These are phyloP conservation scores for Alternaria sp. DNA, from an alignment of 2,329 filamentous ascomycete species.

Conservation along the genomic window DNA sequence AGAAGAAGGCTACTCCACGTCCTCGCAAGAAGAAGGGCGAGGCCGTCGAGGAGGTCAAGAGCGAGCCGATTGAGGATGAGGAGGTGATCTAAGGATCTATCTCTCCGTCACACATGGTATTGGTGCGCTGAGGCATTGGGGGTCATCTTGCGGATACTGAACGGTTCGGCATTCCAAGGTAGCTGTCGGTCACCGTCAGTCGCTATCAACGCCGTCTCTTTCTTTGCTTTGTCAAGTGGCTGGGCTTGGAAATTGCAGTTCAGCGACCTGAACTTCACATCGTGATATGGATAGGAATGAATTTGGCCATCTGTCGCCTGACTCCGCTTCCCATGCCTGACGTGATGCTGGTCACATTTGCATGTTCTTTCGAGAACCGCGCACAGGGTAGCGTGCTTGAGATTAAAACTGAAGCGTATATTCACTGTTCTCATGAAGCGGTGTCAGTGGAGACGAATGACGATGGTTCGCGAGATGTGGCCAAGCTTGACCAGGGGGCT, in stretches of 20 bases:
- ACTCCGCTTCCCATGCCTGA: background rate
- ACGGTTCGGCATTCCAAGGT: background rate
- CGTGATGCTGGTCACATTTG: background rate
- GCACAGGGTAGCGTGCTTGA: background rate
- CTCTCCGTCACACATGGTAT: background rate
- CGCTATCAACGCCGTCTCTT: background rate
- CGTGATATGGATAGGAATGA: background rate
- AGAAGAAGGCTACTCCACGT: conserved; percentile 26
- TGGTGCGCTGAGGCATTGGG: background rate
- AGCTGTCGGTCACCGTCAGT: background rate
- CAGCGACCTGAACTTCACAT: background rate
- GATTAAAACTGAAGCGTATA: background rate
- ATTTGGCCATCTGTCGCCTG: background rate
- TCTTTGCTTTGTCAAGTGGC: conserved; percentile 7
- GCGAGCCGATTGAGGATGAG: conserved; percentile 6
- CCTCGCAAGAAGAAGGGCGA: conserved; percentile 25
- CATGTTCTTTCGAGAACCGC: background rate
- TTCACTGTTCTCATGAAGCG: background rate
- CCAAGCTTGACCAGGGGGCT: conserved; percentile 12
- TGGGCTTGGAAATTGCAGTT: background rate
- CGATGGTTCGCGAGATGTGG: conserved; percentile 20
- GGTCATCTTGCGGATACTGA: background rate
- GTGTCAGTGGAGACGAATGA: conserved; percentile 14
- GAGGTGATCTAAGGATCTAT: background rate
- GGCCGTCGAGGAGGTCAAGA: conserved; percentile 13